Evolutionary conservation across 176 grass and related monocot genomes (phyloP).

Genomic region (Oryza glaberrima): DNA sequence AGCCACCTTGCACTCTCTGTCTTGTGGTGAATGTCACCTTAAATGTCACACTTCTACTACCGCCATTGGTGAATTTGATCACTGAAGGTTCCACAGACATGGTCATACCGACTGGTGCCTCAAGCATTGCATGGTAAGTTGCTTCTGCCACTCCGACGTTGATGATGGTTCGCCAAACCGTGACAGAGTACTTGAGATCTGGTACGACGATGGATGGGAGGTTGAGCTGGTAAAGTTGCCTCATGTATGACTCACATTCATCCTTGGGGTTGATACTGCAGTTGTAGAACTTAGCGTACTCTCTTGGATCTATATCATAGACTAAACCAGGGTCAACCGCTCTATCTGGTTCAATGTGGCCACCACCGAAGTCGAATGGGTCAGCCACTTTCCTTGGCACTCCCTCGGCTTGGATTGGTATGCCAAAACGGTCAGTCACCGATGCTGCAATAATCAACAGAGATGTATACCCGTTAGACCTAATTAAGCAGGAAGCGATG

Average conservation of each 20-base stretch:
- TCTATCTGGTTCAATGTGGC: constrained; percentile 10
- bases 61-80: not conserved
- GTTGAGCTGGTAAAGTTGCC: constrained; percentile 24
- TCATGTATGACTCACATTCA: not conserved
- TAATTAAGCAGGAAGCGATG: not conserved
- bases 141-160: not conserved
- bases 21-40: not conserved
- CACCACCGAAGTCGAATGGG: constrained; percentile 41
- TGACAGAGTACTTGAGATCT: not conserved
- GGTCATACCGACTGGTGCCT: not conserved
- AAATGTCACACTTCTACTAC: not conserved
- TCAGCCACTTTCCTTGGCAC: constrained; percentile 18
- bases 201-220: constrained; percentile 32
- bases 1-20: constrained; percentile 41
- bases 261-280: not conserved
- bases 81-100: not conserved
- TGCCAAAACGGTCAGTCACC: not conserved
- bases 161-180: not conserved
- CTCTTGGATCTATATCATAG: not conserved
- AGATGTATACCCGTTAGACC: not conserved
- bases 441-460: constrained; percentile 14
- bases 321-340: not conserved
- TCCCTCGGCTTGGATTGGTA: constrained; percentile 34
- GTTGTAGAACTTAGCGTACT: not conserved
- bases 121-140: not conserved